Evolutionary conservation across 768 basidiomycete genomes (phyloP), one percentile per base, ranked within the genome.

Genomic region (Paxillus rubicundulus): DNA sequence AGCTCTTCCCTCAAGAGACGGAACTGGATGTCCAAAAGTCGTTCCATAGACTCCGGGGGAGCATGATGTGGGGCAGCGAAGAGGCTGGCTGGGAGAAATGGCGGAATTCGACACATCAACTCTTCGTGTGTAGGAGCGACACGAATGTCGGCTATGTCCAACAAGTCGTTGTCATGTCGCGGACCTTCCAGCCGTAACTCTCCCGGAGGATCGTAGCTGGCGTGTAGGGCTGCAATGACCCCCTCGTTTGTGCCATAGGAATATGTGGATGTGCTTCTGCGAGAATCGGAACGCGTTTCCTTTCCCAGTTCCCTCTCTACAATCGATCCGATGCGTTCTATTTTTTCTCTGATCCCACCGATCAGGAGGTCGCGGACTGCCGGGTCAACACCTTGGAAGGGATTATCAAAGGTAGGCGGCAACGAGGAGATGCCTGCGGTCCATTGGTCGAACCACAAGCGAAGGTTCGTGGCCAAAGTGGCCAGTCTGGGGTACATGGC

Each of bases 1-100:
- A 86, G 68, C 50, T 91, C 89, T 56, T 89, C 89, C 34, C 89
- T 74, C 33, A 91, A 69, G 0, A 90, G 74, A 32, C 89, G 80
- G 65, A 87, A 91, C 57, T 91, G 87, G 4, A 85, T 78, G 52
- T 92, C 89, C 10, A 89, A 69, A 18, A 85, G 70, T 8, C 82
- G 73, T 50, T 86, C 77, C 80, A 90, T 87, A 20, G 80, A 81
- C 14, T 76, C 75, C 3, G 67, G 55, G 0, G 79, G 79, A 12
- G 77, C 74, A 49, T 78, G 85, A 59, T 88, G 87, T 0, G 86
- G 87, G 0, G 85, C 87, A 2, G 70, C 74, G 17, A 71, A 76
- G 1, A 85, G 62, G 57, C 79, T 84, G 0, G 77, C 81, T 0
- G 89, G 89, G 0, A 91, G 67, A 61, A 79, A 89, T 0, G 86